A percentile compares a stretch with the other conserved stretches of the same genome.
These are phyloP conservation scores for Psilocybe azurescens DNA, from an alignment of 768 basidiomycete genomes.

Conservation along the genomic window DNA sequence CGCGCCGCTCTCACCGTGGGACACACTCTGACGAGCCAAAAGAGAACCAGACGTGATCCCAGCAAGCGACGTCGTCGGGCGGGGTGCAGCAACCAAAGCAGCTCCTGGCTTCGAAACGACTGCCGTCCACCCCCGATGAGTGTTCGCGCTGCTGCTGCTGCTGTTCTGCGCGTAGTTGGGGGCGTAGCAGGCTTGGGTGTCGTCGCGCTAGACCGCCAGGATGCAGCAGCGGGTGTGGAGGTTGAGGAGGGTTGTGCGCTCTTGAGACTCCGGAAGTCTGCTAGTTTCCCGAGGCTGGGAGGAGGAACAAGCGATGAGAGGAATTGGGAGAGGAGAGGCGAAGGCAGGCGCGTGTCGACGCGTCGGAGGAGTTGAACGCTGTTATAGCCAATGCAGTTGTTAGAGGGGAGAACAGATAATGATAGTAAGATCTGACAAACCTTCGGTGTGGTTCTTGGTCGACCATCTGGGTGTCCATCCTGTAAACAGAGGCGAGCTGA, in stretches of 20 bases:
- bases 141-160: not conserved
- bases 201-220: conserved; percentile 27
- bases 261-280: conserved; percentile 51
- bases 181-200: conserved; percentile 12
- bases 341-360: conserved; percentile 81
- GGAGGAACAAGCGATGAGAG: conserved; percentile 36
- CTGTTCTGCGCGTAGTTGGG: conserved; percentile 6
- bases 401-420: not conserved
- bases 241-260: not conserved
- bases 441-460: conserved; percentile 90
- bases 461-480: conserved; percentile 85
- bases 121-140: conserved; percentile 30
- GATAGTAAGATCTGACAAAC: conserved; percentile 31
- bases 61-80: conserved; percentile 6
- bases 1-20: not conserved
- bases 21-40: not conserved
- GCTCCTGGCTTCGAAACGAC: conserved; percentile 18
- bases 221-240: not conserved
- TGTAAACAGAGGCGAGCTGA: conserved; percentile 78
- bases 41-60: conserved; percentile 4
- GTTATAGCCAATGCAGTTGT: not conserved
- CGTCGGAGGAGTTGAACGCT: conserved; percentile 85
- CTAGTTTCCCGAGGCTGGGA: conserved; percentile 63
- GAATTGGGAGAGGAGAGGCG: conserved; percentile 65
- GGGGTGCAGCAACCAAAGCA: conserved; percentile 9